phyloP scores from a whole-genome alignment of 768 basidiomycete genomes.

The Clitopilus passeckerianus region DNA sequence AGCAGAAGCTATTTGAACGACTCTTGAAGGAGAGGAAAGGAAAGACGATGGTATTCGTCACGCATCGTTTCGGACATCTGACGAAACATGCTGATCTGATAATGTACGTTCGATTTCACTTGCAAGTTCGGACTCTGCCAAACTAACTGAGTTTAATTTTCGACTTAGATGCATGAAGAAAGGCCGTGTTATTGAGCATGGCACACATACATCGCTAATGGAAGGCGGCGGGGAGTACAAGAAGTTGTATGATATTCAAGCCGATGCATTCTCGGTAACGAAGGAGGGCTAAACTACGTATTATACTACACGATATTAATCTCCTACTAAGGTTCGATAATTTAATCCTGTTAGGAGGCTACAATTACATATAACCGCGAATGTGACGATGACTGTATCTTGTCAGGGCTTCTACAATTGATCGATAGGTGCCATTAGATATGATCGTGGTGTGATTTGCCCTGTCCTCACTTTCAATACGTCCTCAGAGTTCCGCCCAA shows the following conservation, averaged over 20 bases:
- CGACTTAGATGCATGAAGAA: constrained; percentile 30
- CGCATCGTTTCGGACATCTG: constrained; percentile 31
- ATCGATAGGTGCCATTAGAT: too few relatives aligned
- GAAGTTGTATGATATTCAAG: constrained; percentile 29
- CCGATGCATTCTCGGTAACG: constrained; percentile 20
- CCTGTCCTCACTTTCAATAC: too few relatives aligned
- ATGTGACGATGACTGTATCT: too few relatives aligned
- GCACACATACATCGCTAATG: constrained; percentile 28
- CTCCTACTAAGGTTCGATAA: too few relatives aligned
- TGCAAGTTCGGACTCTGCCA: neutral
- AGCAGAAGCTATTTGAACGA: constrained; percentile 29
- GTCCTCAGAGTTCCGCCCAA: too few relatives aligned
- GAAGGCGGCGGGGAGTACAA: constrained; percentile 24
- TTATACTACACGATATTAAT: too few relatives aligned
- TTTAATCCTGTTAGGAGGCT: too few relatives aligned
- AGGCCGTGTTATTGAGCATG: constrained; percentile 24
- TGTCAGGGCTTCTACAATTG: too few relatives aligned
- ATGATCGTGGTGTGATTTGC: too few relatives aligned
- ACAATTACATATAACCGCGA: too few relatives aligned
- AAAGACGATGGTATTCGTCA: constrained; percentile 35
- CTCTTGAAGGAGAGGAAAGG: constrained; percentile 24
- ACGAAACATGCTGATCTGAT: constrained; percentile 32
- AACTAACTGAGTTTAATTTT: neutral
- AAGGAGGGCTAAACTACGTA: neutral
- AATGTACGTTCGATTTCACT: constrained; percentile 17